These are phyloP conservation scores for Cutaneotrichosporon sp. DNA, from an alignment of 1,284 basidiomycete species.

Conservation along the genomic window DNA sequence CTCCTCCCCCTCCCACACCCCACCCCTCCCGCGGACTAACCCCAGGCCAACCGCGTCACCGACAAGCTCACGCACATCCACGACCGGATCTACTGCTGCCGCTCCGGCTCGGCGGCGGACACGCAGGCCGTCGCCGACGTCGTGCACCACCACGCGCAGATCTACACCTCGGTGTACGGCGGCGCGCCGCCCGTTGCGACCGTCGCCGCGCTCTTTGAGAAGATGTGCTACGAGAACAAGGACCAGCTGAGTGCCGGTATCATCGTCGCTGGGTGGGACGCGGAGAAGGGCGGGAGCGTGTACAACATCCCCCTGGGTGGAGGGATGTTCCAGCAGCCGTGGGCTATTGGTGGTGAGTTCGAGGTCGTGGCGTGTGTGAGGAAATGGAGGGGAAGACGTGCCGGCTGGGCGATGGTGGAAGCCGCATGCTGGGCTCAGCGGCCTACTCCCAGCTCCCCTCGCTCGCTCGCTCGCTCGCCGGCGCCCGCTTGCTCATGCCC, in stretches of 20 bases:
- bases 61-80: slow-evolving; percentile 97
- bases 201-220: slow-evolving; percentile 83
- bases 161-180: slow-evolving; percentile 67
- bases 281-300: slow-evolving; percentile 86
- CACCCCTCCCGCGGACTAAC: neutral
- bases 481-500: neutral
- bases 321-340: slow-evolving; percentile 89
- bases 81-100: slow-evolving; percentile 98
- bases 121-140: slow-evolving; percentile 96
- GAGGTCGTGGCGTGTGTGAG: no score
- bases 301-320: slow-evolving; percentile 96
- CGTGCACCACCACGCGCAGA: slow-evolving; percentile 83
- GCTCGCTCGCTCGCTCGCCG: neutral
- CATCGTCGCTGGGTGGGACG: slow-evolving; percentile 98
- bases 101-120: slow-evolving; percentile 96
- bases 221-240: slow-evolving; percentile 93
- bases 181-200: slow-evolving; percentile 74
- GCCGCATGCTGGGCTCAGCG: no score
- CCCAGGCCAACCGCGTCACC: slow-evolving; percentile 87
- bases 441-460: no score
- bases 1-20: neutral
- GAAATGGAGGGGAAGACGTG: no score
- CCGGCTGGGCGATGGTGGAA: no score
- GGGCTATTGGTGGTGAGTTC: slow-evolving; percentile 86
- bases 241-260: slow-evolving; percentile 87